Percentiles rank a stretch among this genome's conserved stretches.
Conservation (phyloP, 805 yeast genomes). For the Metschnikowia orientalis region DNA sequence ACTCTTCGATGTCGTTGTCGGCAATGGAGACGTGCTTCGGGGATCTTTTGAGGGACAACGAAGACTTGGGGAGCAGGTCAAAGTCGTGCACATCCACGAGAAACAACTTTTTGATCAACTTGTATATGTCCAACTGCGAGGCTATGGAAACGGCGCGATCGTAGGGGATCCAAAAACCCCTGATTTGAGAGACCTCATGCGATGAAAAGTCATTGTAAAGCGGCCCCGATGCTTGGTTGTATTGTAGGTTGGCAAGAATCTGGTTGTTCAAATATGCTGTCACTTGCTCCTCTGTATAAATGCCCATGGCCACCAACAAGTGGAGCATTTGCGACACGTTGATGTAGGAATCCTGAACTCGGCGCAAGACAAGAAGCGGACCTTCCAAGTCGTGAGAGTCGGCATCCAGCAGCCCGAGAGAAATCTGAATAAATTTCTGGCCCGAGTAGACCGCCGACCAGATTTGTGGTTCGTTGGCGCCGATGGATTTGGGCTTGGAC, state of each 20-base stretch:
- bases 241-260: constrained; percentile 30
- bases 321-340: constrained; percentile 36
- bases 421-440: constrained; percentile 35
- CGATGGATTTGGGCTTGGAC: constrained; percentile 1
- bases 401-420: constrained; percentile 12
- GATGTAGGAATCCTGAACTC: constrained; percentile 40
- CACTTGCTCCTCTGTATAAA: constrained; percentile 24
- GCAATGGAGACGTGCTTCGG: constrained; percentile 14
- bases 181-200: constrained; percentile 25
- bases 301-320: constrained; percentile 28
- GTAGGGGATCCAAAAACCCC: constrained; percentile 42
- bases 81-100: constrained; percentile 44
- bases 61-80: constrained; percentile 30
- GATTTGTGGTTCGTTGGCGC: constrained; percentile 8
- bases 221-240: constrained; percentile 17
- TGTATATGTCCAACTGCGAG: constrained; percentile 37
- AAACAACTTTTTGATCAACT: constrained; percentile 32
- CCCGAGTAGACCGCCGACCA: constrained; percentile 30
- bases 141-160: constrained; percentile 41
- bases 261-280: constrained; percentile 31
- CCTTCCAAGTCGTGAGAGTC: constrained; percentile 5
- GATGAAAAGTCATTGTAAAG: constrained; percentile 26
- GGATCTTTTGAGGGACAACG: not conserved
- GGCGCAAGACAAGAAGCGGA: constrained; percentile 33
- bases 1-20: constrained; percentile 21